Percentiles rank a stretch among this genome's conserved stretches.
Conservation (phyloP, 148 eudicot species). For the Polygonum maritimum region DNA sequence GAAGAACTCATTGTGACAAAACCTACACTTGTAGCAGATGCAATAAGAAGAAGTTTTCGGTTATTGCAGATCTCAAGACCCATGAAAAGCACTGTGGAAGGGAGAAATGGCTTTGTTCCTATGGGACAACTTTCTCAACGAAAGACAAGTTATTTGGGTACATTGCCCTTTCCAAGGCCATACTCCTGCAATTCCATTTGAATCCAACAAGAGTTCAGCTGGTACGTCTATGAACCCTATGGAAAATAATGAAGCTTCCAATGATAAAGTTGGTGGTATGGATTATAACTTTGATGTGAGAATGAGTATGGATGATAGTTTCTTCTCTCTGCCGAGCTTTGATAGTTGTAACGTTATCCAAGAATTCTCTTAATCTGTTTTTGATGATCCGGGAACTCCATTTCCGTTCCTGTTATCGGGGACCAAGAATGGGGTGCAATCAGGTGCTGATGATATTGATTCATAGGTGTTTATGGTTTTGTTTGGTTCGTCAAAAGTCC, state of each 20-base stretch:
- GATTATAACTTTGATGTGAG: constrained; percentile 26
- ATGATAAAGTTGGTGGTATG: constrained; percentile 12
- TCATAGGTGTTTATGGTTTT: constrained; percentile 8
- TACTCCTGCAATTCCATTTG: constrained; percentile 56
- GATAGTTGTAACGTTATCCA: constrained; percentile 29
- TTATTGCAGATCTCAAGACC: constrained; percentile 61
- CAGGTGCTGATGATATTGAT: constrained; percentile 22
- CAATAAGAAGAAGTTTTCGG: constrained; percentile 52
- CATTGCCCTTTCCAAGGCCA: constrained; percentile 64
- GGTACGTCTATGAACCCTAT: constrained; percentile 20
- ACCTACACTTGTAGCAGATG: constrained; percentile 59
- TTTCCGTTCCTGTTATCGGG: constrained; percentile 36
- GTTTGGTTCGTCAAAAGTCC: neutral
- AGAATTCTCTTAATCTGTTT: constrained; percentile 41
- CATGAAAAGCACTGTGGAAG: constrained; percentile 69
- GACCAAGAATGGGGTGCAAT: constrained; percentile 26
- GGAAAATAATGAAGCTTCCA: constrained; percentile 23
- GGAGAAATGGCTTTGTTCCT: constrained; percentile 70
- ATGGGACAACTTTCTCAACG: constrained; percentile 66
- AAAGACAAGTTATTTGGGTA: constrained; percentile 77
- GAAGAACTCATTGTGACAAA: constrained; percentile 65
- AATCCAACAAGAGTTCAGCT: constrained; percentile 25
- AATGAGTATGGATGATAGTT: constrained; percentile 27
- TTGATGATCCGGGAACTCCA: constrained; percentile 46
- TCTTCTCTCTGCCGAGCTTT: constrained; percentile 37